A percentile compares a stretch with the other conserved stretches of the same genome.
Evolutionary conservation across 352 stramenopile species (phyloP).

Genomic region (Phytophthora cajani): DNA sequence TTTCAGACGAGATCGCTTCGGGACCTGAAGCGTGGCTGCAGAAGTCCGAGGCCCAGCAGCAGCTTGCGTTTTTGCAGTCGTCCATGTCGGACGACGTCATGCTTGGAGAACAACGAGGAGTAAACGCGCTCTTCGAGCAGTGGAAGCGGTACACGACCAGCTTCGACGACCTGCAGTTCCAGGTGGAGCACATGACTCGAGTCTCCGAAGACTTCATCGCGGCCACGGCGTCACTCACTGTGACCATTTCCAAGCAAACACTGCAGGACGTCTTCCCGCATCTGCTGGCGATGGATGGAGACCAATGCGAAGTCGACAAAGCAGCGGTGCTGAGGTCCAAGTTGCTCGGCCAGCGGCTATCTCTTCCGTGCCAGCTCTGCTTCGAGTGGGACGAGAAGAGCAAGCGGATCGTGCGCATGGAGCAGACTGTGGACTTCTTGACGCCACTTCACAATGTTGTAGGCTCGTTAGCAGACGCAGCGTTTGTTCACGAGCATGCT

Average conservation of each 20-base stretch:
- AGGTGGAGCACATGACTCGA: conserved; percentile 29
- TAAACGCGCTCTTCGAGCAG: conserved; percentile 24
- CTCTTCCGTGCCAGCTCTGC: conserved; percentile 17
- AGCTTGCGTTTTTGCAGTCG: conserved; percentile 33
- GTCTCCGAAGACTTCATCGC: conserved; percentile 17
- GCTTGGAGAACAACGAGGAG: conserved; percentile 21
- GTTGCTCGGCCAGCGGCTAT: conserved; percentile 18
- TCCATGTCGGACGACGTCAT: conserved; percentile 29
- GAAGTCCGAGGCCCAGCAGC: conserved; percentile 27
- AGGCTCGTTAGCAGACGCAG: conserved; percentile 8
- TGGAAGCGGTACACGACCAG: conserved; percentile 34
- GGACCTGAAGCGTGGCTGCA: conserved; percentile 28
- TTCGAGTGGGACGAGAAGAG: conserved; percentile 29
- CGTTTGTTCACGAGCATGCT: conserved; percentile 17
- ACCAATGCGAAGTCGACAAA: not conserved
- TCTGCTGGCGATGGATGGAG: not conserved
- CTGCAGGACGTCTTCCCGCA: conserved; percentile 24
- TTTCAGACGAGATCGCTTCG: not conserved
- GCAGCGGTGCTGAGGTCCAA: conserved; percentile 5
- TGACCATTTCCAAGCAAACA: conserved; percentile 21
- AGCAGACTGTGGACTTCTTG: conserved; percentile 20
- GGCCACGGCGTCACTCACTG: conserved; percentile 10
- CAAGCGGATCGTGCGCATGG: conserved; percentile 20
- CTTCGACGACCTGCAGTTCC: conserved; percentile 42
- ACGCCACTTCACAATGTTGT: conserved; percentile 15